Conservation (phyloP, 2,329 filamentous ascomycete genomes). For the Cladorrhinum sp. region DNA sequence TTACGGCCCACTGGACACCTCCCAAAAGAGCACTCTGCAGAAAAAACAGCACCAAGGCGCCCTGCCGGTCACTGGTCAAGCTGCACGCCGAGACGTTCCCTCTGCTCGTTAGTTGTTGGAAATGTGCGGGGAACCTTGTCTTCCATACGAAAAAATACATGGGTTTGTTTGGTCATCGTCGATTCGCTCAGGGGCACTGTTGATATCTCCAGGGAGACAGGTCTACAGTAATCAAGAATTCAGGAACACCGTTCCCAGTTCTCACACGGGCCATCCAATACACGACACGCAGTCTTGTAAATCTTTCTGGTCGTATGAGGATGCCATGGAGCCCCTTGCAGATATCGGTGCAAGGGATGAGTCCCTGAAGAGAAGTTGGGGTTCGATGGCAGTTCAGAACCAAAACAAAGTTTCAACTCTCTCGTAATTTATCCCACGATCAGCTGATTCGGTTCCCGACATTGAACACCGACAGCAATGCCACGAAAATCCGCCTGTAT, state of each 20-base stretch:
- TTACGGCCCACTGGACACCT: neutral
- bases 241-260: neutral
- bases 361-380: too few species aligned
- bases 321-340: neutral
- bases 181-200: neutral
- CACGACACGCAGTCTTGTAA: too few species aligned
- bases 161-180: neutral
- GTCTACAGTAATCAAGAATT: too few species aligned
- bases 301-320: neutral
- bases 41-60: neutral
- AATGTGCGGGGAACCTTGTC: slow-evolving; percentile 10
- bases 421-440: slow-evolving; percentile 18
- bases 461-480: neutral
- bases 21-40: neutral
- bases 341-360: too few species aligned
- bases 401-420: neutral
- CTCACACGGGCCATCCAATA: neutral
- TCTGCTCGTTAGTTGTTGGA: neutral
- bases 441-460: slow-evolving; percentile 8
- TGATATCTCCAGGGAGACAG: neutral
- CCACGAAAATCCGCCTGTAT: neutral
- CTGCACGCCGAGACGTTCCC: neutral
- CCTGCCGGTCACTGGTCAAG: neutral
- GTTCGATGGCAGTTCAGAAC: neutral
- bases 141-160: neutral